A percentile compares a stretch with the other conserved stretches of the same genome.
Evolutionary conservation across 208 protist genomes (phyloP).

Genomic region (Trichomonas gallinae): DNA sequence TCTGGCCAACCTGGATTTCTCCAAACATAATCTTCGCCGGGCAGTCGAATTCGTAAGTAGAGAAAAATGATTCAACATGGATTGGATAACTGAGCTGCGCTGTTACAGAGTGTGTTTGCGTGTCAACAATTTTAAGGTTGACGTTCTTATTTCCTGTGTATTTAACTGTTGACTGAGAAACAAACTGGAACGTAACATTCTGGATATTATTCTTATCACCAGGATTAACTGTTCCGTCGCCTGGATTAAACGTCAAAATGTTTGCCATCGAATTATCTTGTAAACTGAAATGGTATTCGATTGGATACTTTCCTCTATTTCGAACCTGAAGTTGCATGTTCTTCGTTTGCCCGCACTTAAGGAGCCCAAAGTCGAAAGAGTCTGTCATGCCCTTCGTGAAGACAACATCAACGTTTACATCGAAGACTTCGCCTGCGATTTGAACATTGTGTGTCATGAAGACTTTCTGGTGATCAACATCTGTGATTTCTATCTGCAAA

Average conservation of each 20-base stretch:
- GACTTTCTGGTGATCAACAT: not conserved
- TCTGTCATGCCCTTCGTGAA: not conserved
- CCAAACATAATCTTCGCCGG: not conserved
- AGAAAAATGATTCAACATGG: not conserved
- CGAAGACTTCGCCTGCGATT: not conserved
- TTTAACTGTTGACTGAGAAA: not conserved
- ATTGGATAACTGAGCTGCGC: not conserved
- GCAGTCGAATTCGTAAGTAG: not conserved
- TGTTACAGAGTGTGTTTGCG: not conserved
- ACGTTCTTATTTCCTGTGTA: not conserved
- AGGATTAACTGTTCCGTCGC: not conserved
- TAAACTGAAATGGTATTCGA: not conserved
- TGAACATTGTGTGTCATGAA: not conserved
- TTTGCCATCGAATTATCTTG: not conserved
- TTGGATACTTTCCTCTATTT: constrained; percentile 9
- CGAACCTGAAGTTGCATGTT: not conserved
- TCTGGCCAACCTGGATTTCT: not conserved
- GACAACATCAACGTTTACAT: not conserved
- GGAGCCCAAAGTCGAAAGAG: not conserved
- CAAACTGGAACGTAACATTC: not conserved
- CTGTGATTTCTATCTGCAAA: not conserved
- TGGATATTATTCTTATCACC: not conserved
- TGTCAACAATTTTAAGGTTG: not conserved
- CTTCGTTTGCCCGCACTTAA: not conserved
- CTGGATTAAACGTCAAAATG: not conserved